Conservation (phyloP, 2,329 filamentous ascomycete genomes). For the Claviceps sp. region DNA sequence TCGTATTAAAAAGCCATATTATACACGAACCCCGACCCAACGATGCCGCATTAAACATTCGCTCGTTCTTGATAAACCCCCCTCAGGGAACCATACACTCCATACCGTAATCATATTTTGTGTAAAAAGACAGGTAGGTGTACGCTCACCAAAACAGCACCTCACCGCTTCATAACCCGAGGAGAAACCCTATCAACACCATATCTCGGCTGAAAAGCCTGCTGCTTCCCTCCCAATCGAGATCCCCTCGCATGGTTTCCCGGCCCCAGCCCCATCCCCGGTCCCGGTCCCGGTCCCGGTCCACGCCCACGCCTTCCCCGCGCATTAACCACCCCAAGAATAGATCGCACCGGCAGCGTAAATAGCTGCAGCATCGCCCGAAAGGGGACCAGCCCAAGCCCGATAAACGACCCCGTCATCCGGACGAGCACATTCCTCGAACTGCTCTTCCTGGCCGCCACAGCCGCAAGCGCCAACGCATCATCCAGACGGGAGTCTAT, state of each 20-base stretch:
- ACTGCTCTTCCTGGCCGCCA: constrained; percentile 44
- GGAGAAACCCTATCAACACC: constrained; percentile 22
- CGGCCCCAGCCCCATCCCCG: too few species aligned
- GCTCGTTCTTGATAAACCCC: too few species aligned
- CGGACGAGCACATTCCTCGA: constrained; percentile 23
- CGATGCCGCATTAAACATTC: too few species aligned
- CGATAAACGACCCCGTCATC: constrained; percentile 22
- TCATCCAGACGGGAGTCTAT: constrained; percentile 63
- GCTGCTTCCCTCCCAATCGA: neutral
- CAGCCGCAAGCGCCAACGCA: constrained; percentile 66
- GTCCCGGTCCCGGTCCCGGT: too few species aligned
- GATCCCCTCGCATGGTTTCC: too few species aligned
- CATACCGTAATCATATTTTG: too few species aligned
- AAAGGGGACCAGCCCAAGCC: constrained; percentile 27
- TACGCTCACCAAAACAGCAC: neutral
- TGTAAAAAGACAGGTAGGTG: too few species aligned
- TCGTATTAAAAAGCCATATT: too few species aligned
- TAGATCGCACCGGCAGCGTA: constrained; percentile 28
- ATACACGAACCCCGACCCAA: too few species aligned
- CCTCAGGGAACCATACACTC: too few species aligned
- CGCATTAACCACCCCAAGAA: constrained; percentile 20
- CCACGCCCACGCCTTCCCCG: constrained; percentile 9
- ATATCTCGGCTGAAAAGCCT: constrained; percentile 16
- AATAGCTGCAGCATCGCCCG: constrained; percentile 25
- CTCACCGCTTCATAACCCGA: constrained; percentile 18